phyloP scores from a whole-genome alignment of 2,329 filamentous ascomycete genomes.

The Aspergillus aculeatus region DNA sequence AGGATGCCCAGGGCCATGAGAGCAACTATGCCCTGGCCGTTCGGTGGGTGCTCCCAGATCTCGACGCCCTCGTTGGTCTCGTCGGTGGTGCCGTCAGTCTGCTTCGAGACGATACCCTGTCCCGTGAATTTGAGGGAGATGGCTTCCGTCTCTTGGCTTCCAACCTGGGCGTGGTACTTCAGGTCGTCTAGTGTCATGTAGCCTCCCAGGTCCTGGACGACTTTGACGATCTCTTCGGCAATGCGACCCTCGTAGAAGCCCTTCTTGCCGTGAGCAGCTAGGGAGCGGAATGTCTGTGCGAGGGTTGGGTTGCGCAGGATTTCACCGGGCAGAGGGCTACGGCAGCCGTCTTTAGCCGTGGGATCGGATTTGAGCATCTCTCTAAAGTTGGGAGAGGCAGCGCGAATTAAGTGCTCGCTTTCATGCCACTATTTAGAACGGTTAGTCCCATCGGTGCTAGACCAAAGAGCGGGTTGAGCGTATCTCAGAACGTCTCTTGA shows the following conservation, averaged over 20 bases:
- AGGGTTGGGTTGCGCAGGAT: slow-evolving; percentile 83
- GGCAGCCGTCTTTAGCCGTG: slow-evolving; percentile 64
- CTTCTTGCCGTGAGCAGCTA: slow-evolving; percentile 78
- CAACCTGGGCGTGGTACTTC: slow-evolving; percentile 67
- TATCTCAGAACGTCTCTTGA: too few relatives aligned
- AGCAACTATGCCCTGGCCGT: slow-evolving; percentile 92
- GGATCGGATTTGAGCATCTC: slow-evolving; percentile 85
- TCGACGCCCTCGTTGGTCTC: slow-evolving; percentile 58
- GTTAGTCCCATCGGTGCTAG: neutral
- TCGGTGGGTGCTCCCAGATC: slow-evolving; percentile 95
- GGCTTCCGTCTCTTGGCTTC: slow-evolving; percentile 78
- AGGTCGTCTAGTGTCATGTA: slow-evolving; percentile 78
- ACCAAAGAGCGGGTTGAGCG: neutral
- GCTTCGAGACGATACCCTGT: slow-evolving; percentile 56
- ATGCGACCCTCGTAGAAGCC: slow-evolving; percentile 89
- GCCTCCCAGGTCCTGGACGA: slow-evolving; percentile 72
- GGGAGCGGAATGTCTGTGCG: slow-evolving; percentile 73
- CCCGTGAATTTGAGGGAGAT: slow-evolving; percentile 78
- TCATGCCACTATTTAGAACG: slow-evolving; percentile 62
- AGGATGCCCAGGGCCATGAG: slow-evolving; percentile 92
- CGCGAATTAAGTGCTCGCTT: slow-evolving; percentile 62
- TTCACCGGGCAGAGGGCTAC: slow-evolving; percentile 77
- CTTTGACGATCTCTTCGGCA: slow-evolving; percentile 76
- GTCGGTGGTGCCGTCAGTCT: slow-evolving; percentile 46
- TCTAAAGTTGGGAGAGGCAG: slow-evolving; percentile 77